A percentile compares a stretch with the other conserved stretches of the same genome.
Conservation (phyloP, 2,329 filamentous ascomycete species). For the Diplodia intermedia region DNA sequence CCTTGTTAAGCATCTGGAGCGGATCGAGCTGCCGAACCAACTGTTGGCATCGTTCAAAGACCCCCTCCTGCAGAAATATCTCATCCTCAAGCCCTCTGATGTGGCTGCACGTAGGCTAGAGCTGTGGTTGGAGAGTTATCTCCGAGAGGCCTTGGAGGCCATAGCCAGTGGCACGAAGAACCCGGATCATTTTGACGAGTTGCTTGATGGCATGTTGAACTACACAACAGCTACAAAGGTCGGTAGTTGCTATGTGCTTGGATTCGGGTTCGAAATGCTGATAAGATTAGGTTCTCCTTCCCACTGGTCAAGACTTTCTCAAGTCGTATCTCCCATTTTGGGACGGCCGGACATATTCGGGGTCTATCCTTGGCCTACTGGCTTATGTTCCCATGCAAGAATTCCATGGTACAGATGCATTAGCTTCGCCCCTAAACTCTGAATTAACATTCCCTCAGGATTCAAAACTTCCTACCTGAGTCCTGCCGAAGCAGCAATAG, state of each 20-base stretch:
- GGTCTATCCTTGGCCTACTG: constrained; percentile 63
- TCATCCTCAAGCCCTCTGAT: constrained; percentile 60
- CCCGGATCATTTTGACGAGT: constrained; percentile 39
- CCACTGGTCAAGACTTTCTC: constrained; percentile 44
- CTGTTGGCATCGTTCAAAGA: constrained; percentile 78
- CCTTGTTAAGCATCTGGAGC: constrained; percentile 76
- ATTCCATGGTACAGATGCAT: constrained; percentile 59
- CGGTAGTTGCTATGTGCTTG: constrained; percentile 32
- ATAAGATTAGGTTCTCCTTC: constrained; percentile 41
- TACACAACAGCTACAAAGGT: constrained; percentile 49
- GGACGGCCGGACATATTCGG: constrained; percentile 45
- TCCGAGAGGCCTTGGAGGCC: constrained; percentile 22
- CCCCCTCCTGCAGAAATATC: constrained; percentile 76
- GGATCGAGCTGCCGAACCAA: constrained; percentile 81
- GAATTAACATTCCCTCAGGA: constrained; percentile 35
- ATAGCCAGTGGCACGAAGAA: constrained; percentile 35
- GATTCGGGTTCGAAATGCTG: not conserved
- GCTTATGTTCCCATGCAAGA: constrained; percentile 52
- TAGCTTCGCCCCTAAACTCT: not conserved
- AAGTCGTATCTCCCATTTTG: constrained; percentile 46
- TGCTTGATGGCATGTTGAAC: constrained; percentile 44
- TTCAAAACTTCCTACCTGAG: constrained; percentile 49
- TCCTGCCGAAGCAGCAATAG: constrained; percentile 51
- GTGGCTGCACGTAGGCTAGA: constrained; percentile 42
- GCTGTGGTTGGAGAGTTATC: constrained; percentile 41